phyloP scores from a whole-genome alignment of 2,329 filamentous ascomycete species.

The Diplocarpon mali region DNA sequence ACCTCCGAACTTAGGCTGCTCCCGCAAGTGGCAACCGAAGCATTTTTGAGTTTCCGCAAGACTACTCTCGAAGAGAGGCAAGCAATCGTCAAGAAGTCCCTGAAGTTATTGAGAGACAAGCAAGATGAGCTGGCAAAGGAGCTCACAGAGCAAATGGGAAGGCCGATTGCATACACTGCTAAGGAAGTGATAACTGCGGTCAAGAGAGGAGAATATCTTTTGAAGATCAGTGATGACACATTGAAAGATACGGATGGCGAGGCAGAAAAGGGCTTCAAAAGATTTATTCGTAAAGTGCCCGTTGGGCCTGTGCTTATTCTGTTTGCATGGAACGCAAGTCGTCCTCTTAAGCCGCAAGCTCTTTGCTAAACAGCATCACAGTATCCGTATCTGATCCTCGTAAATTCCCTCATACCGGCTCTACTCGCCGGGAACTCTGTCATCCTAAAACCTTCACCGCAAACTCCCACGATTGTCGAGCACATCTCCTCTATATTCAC shows the following conservation, averaged over 20 bases:
- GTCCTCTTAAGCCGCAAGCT: not conserved
- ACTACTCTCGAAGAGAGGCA: conserved; percentile 67
- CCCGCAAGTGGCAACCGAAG: conserved; percentile 59
- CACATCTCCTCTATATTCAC: conserved; percentile 66
- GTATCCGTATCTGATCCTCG: conserved; percentile 90
- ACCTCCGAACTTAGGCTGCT: conserved; percentile 58
- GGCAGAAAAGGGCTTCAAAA: conserved; percentile 75
- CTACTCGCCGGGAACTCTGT: conserved; percentile 82
- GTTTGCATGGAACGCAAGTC: conserved; percentile 92
- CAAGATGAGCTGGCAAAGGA: conserved; percentile 75
- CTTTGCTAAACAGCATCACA: conserved; percentile 29
- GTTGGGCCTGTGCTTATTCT: conserved; percentile 81
- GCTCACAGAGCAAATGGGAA: conserved; percentile 88
- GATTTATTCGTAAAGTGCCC: conserved; percentile 80
- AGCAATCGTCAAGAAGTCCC: conserved; percentile 67
- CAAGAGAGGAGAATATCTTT: conserved; percentile 73
- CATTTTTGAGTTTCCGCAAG: conserved; percentile 67
- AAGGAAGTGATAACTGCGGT: conserved; percentile 80
- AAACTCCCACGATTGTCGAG: conserved; percentile 87
- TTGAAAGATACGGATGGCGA: conserved; percentile 75
- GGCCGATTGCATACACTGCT: conserved; percentile 76
- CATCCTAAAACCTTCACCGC: conserved; percentile 88
- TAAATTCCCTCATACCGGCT: conserved; percentile 90
- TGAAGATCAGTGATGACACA: conserved; percentile 70
- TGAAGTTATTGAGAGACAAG: conserved; percentile 57